A percentile compares a stretch with the other conserved stretches of the same genome.
Conservation (phyloP, 176 grass and related monocot species). For the Oryza meyeriana region DNA sequence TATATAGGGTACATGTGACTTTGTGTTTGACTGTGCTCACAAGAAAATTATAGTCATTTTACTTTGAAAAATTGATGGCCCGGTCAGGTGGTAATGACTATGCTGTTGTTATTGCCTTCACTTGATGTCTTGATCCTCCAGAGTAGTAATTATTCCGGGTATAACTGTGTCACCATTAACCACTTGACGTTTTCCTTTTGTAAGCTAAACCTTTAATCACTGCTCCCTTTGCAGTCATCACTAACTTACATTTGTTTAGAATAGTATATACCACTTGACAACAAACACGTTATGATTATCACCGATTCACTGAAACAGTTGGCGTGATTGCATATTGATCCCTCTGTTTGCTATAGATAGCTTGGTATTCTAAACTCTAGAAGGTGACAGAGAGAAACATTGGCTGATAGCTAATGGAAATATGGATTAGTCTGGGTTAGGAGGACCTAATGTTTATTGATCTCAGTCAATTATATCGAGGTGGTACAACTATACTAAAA, state of each 20-base stretch:
- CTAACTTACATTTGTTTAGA: neutral
- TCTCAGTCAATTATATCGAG: no score
- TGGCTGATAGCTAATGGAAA: neutral
- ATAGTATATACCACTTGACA: no score
- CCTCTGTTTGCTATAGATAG: neutral
- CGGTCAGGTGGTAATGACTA: slow-evolving; percentile 2
- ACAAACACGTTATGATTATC: neutral
- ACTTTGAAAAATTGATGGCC: slow-evolving; percentile 4
- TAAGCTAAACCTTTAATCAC: no score
- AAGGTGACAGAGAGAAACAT: neutral
- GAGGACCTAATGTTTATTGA: neutral
- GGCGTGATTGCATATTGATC: neutral
- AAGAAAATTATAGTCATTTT: neutral
- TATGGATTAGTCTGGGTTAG: neutral
- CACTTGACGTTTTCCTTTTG: neutral
- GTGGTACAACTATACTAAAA: no score
- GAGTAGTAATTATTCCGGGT: neutral
- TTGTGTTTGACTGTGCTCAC: neutral
- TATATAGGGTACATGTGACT: neutral
- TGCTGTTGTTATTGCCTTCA: neutral
- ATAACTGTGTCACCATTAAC: neutral
- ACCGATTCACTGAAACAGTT: neutral
- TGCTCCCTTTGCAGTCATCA: neutral
- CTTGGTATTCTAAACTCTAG: neutral
- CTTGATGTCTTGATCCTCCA: neutral